These are phyloP conservation scores for Fagopyrum tataricum DNA, from an alignment of 148 eudicot species.

Conservation along the genomic window DNA sequence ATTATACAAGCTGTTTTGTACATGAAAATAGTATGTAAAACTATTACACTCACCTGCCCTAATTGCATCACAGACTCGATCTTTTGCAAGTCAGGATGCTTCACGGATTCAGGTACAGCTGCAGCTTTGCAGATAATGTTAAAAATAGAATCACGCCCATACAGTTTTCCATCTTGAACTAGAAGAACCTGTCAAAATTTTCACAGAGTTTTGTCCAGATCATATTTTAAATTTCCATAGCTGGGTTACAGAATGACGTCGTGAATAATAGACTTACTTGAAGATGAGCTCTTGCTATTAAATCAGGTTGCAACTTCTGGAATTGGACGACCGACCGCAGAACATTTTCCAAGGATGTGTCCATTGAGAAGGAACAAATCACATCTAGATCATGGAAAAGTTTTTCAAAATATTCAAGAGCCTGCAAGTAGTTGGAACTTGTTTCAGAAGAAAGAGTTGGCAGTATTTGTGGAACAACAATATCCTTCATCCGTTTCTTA, in stretches of 20 bases:
- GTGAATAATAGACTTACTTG: constrained; percentile 43
- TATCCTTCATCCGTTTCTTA: constrained; percentile 17
- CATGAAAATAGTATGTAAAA: neutral
- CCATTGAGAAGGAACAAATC: constrained; percentile 68
- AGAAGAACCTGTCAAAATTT: constrained; percentile 57
- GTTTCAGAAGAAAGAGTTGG: neutral
- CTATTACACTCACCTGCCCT: constrained; percentile 56
- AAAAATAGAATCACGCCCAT: constrained; percentile 80
- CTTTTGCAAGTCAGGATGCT: constrained; percentile 66
- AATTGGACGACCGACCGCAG: constrained; percentile 69
- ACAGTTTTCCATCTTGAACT: constrained; percentile 88
- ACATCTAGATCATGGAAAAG: constrained; percentile 82
- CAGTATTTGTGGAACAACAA: neutral
- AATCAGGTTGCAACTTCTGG: constrained; percentile 86
- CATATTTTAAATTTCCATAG: neutral
- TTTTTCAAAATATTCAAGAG: constrained; percentile 81
- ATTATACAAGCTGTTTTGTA: neutral
- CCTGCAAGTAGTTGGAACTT: constrained; percentile 31
- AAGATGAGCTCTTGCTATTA: constrained; percentile 89
- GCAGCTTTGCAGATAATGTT: constrained; percentile 76
- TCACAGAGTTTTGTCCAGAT: constrained; percentile 9
- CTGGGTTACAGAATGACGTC: neutral
- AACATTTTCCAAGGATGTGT: constrained; percentile 56
- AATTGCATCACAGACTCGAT: constrained; percentile 65
- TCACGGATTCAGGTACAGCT: constrained; percentile 50